These are phyloP conservation scores for Penicillium hesseltinei DNA, from an alignment of 2,329 filamentous ascomycete genomes.

Conservation along the genomic window DNA sequence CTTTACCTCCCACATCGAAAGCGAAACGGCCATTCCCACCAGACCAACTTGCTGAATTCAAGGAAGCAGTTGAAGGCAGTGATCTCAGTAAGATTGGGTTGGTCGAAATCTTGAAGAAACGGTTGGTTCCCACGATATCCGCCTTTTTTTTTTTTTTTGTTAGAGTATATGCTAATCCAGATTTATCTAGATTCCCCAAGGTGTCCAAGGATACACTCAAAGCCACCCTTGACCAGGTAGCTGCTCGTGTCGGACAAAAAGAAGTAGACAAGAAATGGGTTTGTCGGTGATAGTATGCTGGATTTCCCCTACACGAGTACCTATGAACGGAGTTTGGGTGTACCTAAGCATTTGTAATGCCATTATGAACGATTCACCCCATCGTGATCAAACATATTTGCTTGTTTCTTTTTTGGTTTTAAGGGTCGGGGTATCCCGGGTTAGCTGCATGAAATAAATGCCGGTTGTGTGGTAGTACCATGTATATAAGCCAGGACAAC, in stretches of 20 bases:
- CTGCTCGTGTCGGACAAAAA: slow-evolving; percentile 61
- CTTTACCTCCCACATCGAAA: slow-evolving; percentile 22
- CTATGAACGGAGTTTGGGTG: slow-evolving; percentile 3
- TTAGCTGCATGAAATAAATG: slow-evolving; percentile 8
- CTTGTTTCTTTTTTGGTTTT: not conserved
- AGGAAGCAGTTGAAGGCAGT: slow-evolving; percentile 65
- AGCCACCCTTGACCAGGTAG: slow-evolving; percentile 65
- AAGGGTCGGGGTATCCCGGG: slow-evolving; percentile 7
- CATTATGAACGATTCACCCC: not conserved
- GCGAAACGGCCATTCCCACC: slow-evolving; percentile 52
- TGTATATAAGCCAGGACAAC: not conserved
- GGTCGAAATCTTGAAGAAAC: slow-evolving; percentile 71
- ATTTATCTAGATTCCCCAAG: slow-evolving; percentile 59
- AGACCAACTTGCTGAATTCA: slow-evolving; percentile 66
- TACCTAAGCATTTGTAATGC: slow-evolving; percentile 4
- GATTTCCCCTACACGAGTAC: not conserved
- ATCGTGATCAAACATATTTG: not conserved
- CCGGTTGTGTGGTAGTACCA: not conserved
- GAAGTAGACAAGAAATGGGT: slow-evolving; percentile 66
- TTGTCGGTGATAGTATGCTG: slow-evolving; percentile 36
- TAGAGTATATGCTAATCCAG: slow-evolving; percentile 2
- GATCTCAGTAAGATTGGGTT: slow-evolving; percentile 72
- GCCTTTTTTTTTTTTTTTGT: not conserved
- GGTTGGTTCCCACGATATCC: slow-evolving; percentile 40
- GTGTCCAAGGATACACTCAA: slow-evolving; percentile 69